phyloP scores from a whole-genome alignment of 1,284 basidiomycete genomes.

The Tylopilus sp. region DNA sequence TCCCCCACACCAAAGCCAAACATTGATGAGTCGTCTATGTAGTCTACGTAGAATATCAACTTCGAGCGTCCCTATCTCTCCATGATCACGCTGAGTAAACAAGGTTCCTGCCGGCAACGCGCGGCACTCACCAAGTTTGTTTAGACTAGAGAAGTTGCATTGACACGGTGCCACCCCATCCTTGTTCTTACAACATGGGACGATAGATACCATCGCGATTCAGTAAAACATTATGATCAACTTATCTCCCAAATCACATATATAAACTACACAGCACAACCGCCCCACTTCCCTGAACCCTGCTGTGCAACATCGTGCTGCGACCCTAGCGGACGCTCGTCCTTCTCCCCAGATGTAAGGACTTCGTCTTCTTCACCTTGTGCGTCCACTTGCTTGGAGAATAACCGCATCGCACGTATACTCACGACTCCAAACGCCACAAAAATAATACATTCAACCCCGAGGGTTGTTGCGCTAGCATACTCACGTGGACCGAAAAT shows the following conservation, averaged over 20 bases:
- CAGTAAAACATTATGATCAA: background rate
- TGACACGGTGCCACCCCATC: too few species aligned
- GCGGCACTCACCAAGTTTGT: too few species aligned
- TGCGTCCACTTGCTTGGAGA: background rate
- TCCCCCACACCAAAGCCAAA: too few species aligned
- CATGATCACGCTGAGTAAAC: too few species aligned
- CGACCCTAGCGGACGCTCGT: background rate
- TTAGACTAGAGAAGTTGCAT: too few species aligned
- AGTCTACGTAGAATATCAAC: too few species aligned
- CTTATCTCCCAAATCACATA: background rate
- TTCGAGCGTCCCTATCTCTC: too few species aligned
- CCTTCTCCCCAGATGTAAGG: background rate
- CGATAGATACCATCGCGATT: too few species aligned
- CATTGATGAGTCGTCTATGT: too few species aligned
- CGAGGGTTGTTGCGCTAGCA: slow-evolving; percentile 7
- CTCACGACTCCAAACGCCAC: slow-evolving; percentile 9
- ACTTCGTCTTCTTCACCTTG: background rate
- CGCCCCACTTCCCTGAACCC: background rate
- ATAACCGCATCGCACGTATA: slow-evolving; percentile 10
- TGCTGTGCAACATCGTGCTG: slow-evolving; percentile 2
- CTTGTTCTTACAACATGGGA: too few species aligned
- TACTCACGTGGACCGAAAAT: slow-evolving; percentile 16
- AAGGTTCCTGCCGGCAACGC: too few species aligned
- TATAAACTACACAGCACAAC: background rate
- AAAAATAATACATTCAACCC: slow-evolving; percentile 20